Evolutionary conservation across 768 basidiomycete genomes (phyloP), one percentile per base, ranked within the genome.

Genomic region (Termitomyces sp.): DNA sequence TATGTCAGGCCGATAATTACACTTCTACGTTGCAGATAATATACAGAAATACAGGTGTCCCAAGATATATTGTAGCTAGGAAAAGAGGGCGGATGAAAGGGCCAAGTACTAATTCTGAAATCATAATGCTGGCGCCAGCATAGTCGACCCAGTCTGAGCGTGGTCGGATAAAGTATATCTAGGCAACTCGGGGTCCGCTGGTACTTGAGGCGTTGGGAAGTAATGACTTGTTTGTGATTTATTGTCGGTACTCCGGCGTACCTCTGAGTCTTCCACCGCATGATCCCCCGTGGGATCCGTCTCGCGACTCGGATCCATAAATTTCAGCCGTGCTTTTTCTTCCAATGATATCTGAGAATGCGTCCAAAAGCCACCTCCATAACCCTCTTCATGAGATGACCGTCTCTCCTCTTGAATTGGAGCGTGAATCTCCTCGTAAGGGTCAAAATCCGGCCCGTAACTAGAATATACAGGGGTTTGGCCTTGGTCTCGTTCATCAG

Each of bases 351-450:
- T 73, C 5, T 71, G 69, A 5, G 65, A 60, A 56, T 71, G 70
- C 24, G 72, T 72, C 76, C 72, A 74, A n/a, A 65, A 59, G 24
- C 74, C 74, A 22, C 73, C 74, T 5, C 74, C 74, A 56, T 75
- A 75, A 16, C 68, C 72, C 9, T 59, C 63, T 50, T 74, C 74
- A 9, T 62, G 57, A 24, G 42, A 37, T 4, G 49, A 59, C 14
- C 46, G 56, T 26, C 34, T 49, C 39, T 43, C 62, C 26, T 57
- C 50, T 51, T 46, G 61, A 48, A 56, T 64, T 43, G 60, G 46
- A 46, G 45, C 54, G 39, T 48, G 55, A 14, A 68, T 65, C 40
- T 75, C 76, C 37, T 67, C 65, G 53, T 81, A 81, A 7, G 78
- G 78, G 52, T 81, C 65, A 49, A 74, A 79, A 57, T 75, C 74